A percentile compares a stretch with the other conserved stretches of the same genome.
Conservation (phyloP, 2,329 filamentous ascomycete genomes). For the Dothidotthia symphoricarpi region DNA sequence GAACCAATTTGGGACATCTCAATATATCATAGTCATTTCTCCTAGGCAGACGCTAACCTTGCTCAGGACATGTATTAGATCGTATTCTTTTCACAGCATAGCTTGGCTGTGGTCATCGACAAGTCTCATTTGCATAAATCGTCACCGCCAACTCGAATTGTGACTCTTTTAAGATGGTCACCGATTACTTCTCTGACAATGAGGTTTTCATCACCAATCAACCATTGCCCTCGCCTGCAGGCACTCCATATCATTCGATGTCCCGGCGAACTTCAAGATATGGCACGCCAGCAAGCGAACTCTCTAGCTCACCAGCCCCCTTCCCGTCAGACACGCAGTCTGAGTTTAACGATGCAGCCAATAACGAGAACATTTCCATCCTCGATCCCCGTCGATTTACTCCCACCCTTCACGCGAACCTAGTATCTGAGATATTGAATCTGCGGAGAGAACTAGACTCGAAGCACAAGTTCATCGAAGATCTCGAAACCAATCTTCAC, state of each 20-base stretch:
- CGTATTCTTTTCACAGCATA: constrained; percentile 16
- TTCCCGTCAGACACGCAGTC: constrained; percentile 53
- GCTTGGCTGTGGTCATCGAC: constrained; percentile 33
- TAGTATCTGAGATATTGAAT: constrained; percentile 90
- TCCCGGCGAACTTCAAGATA: constrained; percentile 67
- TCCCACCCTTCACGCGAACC: constrained; percentile 86
- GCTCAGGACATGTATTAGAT: constrained; percentile 31
- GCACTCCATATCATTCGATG: constrained; percentile 65
- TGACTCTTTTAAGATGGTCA: constrained; percentile 27
- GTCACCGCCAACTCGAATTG: neutral
- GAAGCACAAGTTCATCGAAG: constrained; percentile 82
- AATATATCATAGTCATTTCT: neutral
- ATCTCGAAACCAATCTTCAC: constrained; percentile 73
- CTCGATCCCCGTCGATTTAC: constrained; percentile 92
- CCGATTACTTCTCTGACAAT: constrained; percentile 51
- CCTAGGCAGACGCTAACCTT: constrained; percentile 9
- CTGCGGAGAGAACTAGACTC: constrained; percentile 87
- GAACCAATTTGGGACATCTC: too few species aligned
- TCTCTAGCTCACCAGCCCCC: constrained; percentile 61
- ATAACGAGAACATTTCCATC: constrained; percentile 69
- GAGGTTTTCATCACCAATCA: constrained; percentile 44
- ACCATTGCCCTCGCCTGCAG: constrained; percentile 66
- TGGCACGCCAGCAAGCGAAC: constrained; percentile 59
- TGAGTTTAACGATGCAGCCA: constrained; percentile 47
- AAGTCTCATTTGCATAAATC: constrained; percentile 1